Evolutionary conservation across 192 early-diverging fungal genomes (phyloP), one percentile per base, ranked within the genome.

Genomic region (Tieghemiomyces parasiticus): DNA sequence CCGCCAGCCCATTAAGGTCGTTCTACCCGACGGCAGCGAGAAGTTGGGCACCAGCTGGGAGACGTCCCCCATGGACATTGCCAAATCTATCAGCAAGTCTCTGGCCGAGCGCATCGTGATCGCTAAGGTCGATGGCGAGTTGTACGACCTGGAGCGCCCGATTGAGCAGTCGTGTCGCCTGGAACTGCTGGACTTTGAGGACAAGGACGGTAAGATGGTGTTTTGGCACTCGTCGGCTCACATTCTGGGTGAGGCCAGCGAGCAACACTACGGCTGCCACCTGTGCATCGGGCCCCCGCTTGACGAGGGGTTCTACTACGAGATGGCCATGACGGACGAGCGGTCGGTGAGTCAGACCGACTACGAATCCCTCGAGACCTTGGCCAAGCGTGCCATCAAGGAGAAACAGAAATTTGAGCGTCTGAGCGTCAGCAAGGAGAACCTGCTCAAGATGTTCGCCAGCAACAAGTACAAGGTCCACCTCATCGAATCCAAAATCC

Each of bases 171-270:
- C 80, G 24, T 86, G 86, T 70, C 68, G 64, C 63, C 74, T 97
- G 52, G 87, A 97, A 71, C 78, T 99, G 35, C 73, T 99, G 35
- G 92, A 92, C 68, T 99, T 99, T 78, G 93, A 97, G 60, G 70
- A 88, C 46, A 79, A 84, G 33, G 94, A 97, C 65, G 95, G 86
- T 58, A 89, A 89, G 73, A 78, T 73, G 74, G 95, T 99, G 28
- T 99, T 90, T 74, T 99, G 95, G 95, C 95, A 97, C 75, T 97
- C 94, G 28, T 89, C 87, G 60, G 95, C 95, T 12, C 94, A 97
- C 73, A 86, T 97, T 67, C 71, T 99, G 59, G 95, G 95, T 56
- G 93, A 97, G 74, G 90, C 93, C 35, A 91, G 92, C 65, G 95
- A 99, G 77, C 81, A 84, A 69, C 90, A 97, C 77, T 99, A 93